Percentiles rank a stretch among this genome's conserved stretches.
Conservation (phyloP, 495 filamentous ascomycete genomes). For the Aspergillus ellipticus region DNA sequence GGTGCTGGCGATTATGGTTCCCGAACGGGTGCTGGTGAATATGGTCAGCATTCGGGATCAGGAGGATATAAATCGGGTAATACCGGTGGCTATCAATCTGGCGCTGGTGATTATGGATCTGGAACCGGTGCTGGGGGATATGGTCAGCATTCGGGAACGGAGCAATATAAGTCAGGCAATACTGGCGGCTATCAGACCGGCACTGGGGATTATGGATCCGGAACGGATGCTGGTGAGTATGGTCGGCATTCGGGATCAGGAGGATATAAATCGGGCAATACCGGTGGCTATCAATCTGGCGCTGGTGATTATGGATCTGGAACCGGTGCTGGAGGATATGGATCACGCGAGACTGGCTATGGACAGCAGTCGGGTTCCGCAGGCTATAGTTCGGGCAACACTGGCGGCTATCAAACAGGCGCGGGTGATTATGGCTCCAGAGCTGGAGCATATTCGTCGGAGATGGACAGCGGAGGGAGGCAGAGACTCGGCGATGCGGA, state of each 20-base stretch:
- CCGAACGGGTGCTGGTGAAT: background rate
- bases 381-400: slow-evolving; percentile 7
- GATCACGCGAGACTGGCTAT: slow-evolving; percentile 18
- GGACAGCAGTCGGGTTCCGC: slow-evolving; percentile 3
- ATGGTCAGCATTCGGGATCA: slow-evolving; percentile 7
- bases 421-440: slow-evolving; percentile 2
- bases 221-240: background rate
- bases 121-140: slow-evolving; percentile 13
- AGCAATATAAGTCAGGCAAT: too few relatives aligned
- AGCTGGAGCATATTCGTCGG: background rate
- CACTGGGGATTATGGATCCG: slow-evolving; percentile 1
- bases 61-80: slow-evolving; percentile 10
- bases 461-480: background rate
- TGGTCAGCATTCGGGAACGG: too few relatives aligned
- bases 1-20: slow-evolving; percentile 2
- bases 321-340: slow-evolving; percentile 13
- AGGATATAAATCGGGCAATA: slow-evolving; percentile 8
- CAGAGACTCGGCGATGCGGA: slow-evolving; percentile 23
- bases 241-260: slow-evolving; percentile 5
- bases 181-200: slow-evolving; percentile 18
- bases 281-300: slow-evolving; percentile 3
- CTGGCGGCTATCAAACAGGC: slow-evolving; percentile 3
- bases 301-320: slow-evolving; percentile 4
- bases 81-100: slow-evolving; percentile 2
- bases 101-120: slow-evolving; percentile 9